These are phyloP conservation scores for Fagus crenata DNA, from an alignment of 306 rosid genomes.

Conservation along the genomic window DNA sequence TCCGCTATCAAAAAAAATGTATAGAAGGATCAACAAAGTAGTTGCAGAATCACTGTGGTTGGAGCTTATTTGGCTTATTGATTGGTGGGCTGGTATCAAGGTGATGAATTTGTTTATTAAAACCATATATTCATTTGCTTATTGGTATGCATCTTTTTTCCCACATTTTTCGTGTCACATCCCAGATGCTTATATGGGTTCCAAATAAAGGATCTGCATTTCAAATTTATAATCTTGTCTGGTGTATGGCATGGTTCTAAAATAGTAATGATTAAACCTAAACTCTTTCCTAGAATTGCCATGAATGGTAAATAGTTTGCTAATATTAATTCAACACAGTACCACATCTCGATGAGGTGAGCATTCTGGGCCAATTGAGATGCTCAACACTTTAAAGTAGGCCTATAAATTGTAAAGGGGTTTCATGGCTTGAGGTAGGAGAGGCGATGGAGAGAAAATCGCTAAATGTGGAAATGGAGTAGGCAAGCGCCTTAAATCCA, in stretches of 20 bases:
- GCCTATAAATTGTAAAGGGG: background rate
- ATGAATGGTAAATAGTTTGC: background rate
- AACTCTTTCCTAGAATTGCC: background rate
- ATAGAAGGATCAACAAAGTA: slow-evolving; percentile 66
- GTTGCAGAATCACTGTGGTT: slow-evolving; percentile 78
- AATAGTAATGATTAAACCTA: background rate
- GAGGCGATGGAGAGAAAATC: background rate
- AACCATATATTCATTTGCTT: background rate
- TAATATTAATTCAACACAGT: background rate
- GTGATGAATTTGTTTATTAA: slow-evolving; percentile 35
- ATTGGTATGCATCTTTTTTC: slow-evolving; percentile 2
- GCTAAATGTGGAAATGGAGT: background rate
- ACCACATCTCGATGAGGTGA: background rate
- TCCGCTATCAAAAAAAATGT: slow-evolving; percentile 57
- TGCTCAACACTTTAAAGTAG: background rate
- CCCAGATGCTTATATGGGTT: background rate
- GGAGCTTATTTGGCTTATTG: slow-evolving; percentile 78
- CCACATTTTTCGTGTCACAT: background rate
- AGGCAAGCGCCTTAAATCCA: background rate
- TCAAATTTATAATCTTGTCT: background rate
- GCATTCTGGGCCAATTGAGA: background rate
- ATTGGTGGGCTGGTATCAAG: slow-evolving; percentile 93
- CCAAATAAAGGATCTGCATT: background rate
- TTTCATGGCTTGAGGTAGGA: background rate
- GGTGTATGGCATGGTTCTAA: background rate